A percentile compares a stretch with the other conserved stretches of the same genome.
phyloP scores from a whole-genome alignment of 441 rosid species.

The Dalechampia spathulata region DNA sequence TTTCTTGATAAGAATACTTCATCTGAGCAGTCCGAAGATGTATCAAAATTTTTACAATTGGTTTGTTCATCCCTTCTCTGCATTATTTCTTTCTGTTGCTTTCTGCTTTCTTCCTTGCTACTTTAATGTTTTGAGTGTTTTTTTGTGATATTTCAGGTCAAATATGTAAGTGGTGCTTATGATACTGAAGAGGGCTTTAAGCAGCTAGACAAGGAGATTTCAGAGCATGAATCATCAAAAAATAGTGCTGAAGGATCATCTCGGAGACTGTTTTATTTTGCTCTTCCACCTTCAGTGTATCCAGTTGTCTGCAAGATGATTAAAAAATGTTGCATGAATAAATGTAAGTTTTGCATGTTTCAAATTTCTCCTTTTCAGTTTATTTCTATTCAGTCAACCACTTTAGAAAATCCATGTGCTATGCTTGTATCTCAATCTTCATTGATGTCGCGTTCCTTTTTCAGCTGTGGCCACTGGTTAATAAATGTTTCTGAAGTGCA shows the following conservation, averaged over 20 bases:
- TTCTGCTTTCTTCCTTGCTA: background rate
- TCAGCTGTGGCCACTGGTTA: too few species aligned
- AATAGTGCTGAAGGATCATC: constrained; percentile 65
- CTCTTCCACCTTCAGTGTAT: constrained; percentile 97
- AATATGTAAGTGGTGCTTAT: constrained; percentile 94
- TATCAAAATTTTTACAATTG: constrained; percentile 73
- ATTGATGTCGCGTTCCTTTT: too few species aligned
- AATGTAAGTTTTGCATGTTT: constrained; percentile 42
- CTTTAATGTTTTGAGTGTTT: constrained; percentile 4
- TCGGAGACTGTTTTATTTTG: constrained; percentile 87
- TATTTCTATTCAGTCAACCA: too few species aligned
- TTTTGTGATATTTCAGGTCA: constrained; percentile 47
- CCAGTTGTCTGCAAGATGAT: constrained; percentile 94
- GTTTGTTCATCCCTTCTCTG: constrained; percentile 33
- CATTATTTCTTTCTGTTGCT: constrained; percentile 6
- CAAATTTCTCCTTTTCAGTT: background rate
- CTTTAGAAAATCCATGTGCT: too few species aligned
- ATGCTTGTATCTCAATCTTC: background rate
- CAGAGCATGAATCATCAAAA: constrained; percentile 63
- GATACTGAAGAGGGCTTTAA: constrained; percentile 77
- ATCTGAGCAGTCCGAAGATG: constrained; percentile 32
- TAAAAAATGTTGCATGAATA: constrained; percentile 69
- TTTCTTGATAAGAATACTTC: constrained; percentile 61
- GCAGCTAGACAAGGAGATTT: constrained; percentile 66
- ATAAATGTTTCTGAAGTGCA: constrained; percentile 10